phyloP scores from a whole-genome alignment of 1,284 basidiomycete genomes.

The Gymnopus androsaceus region DNA sequence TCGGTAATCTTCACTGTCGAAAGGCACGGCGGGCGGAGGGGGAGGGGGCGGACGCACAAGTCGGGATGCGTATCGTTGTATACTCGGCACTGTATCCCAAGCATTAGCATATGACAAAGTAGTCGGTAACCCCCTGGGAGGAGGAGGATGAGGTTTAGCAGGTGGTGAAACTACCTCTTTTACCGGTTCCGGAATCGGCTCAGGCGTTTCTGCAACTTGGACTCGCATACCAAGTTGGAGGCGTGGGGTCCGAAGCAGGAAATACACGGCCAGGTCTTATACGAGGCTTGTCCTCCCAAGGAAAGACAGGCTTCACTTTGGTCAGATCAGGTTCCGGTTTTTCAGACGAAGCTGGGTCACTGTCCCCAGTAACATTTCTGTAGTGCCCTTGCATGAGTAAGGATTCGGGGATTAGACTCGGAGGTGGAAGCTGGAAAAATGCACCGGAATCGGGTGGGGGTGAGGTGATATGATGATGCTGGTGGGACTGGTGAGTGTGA shows the following conservation, averaged over 20 bases:
- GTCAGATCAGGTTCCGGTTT: slow-evolving; percentile 62
- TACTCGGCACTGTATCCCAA: slow-evolving; percentile 81
- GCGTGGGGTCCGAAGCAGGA: slow-evolving; percentile 67
- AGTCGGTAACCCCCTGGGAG: slow-evolving; percentile 49
- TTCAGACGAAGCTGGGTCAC: slow-evolving; percentile 30
- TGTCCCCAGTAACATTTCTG: slow-evolving; percentile 56
- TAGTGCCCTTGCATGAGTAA: slow-evolving; percentile 66
- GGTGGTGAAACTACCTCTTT: slow-evolving; percentile 26
- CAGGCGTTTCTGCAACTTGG: slow-evolving; percentile 35
- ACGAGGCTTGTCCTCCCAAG: slow-evolving; percentile 84
- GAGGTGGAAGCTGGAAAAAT: slow-evolving; percentile 64
- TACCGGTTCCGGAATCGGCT: slow-evolving; percentile 37
- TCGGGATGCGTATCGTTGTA: slow-evolving; percentile 72
- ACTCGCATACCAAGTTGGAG: slow-evolving; percentile 50
- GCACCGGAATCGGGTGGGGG: slow-evolving; percentile 37
- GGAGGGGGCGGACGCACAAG: slow-evolving; percentile 55
- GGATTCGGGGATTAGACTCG: slow-evolving; percentile 61
- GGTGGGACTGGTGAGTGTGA: slow-evolving; percentile 35
- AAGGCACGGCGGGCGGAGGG: slow-evolving; percentile 44
- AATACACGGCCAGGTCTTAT: slow-evolving; percentile 72
- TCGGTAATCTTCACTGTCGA: slow-evolving; percentile 44
- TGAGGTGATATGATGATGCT: slow-evolving; percentile 26
- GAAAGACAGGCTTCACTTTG: slow-evolving; percentile 84
- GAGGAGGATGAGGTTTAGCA: slow-evolving; percentile 28
- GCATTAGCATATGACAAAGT: slow-evolving; percentile 74